These are phyloP conservation scores for Cryptococcus amylolentus DNA, from an alignment of 1,284 basidiomycete genomes.

Conservation along the genomic window DNA sequence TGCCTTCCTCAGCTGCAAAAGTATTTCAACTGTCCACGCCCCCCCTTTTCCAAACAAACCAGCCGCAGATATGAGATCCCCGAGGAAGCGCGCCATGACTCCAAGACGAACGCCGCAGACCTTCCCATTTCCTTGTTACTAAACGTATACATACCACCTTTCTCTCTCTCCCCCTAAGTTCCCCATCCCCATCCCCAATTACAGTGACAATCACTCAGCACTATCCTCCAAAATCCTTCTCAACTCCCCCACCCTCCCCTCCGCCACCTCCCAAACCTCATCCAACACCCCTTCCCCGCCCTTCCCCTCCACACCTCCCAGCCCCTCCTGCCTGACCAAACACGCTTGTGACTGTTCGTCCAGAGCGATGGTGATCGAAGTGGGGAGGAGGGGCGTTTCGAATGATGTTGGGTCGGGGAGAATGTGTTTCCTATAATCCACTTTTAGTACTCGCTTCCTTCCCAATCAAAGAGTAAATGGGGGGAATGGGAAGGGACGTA, in stretches of 20 bases:
- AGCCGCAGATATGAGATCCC: no score
- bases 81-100: no score
- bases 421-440: conserved; percentile 54
- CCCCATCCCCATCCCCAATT: no score
- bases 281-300: conserved; percentile 34
- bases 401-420: conserved; percentile 83
- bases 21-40: no score
- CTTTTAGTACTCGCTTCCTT: background rate
- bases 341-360: conserved; percentile 58
- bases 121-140: no score
- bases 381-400: conserved; percentile 78
- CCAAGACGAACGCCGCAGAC: no score
- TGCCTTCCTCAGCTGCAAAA: no score
- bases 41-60: no score
- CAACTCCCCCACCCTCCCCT: conserved; percentile 31
- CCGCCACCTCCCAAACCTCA: conserved; percentile 37
- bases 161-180: no score
- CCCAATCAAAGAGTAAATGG: background rate
- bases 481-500: conserved; percentile 47
- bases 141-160: no score
- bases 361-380: conserved; percentile 63
- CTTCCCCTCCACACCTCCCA: conserved; percentile 56
- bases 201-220: background rate
- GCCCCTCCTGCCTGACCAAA: conserved; percentile 54
- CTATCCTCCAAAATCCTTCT: conserved; percentile 23